phyloP scores from a whole-genome alignment of 352 stramenopile genomes.

The Globisporangium okanoganense region DNA sequence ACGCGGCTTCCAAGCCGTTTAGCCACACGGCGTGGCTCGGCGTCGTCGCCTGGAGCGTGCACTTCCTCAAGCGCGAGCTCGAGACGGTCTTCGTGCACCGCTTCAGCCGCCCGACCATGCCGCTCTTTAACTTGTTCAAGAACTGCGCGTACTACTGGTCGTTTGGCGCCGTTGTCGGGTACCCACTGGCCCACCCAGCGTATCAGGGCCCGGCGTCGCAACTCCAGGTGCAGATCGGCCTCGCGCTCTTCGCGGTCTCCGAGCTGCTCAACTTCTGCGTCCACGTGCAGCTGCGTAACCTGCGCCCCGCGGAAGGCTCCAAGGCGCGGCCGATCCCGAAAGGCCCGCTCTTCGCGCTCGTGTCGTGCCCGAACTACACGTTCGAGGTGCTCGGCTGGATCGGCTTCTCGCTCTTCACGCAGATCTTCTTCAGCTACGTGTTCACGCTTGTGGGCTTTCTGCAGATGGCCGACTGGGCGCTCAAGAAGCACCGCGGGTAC shows the following conservation, averaged over 20 bases:
- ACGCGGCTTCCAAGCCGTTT: conserved; percentile 32
- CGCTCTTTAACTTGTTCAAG: conserved; percentile 87
- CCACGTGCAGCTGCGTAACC: conserved; percentile 81
- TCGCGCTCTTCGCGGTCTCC: conserved; percentile 60
- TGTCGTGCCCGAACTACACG: conserved; percentile 90
- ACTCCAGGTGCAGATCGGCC: conserved; percentile 48
- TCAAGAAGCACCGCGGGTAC: conserved; percentile 88
- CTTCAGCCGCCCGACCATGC: conserved; percentile 87
- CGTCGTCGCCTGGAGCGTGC: conserved; percentile 61
- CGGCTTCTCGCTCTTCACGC: conserved; percentile 85
- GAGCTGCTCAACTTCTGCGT: conserved; percentile 84
- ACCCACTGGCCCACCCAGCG: conserved; percentile 74
- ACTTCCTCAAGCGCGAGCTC: conserved; percentile 87
- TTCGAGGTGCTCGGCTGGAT: conserved; percentile 89
- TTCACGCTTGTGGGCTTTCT: conserved; percentile 85
- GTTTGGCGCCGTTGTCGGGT: conserved; percentile 80
- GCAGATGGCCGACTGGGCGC: conserved; percentile 88
- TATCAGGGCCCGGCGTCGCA: conserved; percentile 51
- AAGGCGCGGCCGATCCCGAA: conserved; percentile 68
- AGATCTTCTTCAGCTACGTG: conserved; percentile 77
- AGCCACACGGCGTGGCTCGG: conserved; percentile 48
- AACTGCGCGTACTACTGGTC: conserved; percentile 90
- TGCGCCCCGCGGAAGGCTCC: conserved; percentile 73
- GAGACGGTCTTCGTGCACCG: conserved; percentile 89
- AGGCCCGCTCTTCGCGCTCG: conserved; percentile 73